Percentiles rank a stretch among this genome's conserved stretches.
These are phyloP conservation scores for Spongispora temasekensis DNA, from an alignment of 1,284 basidiomycete genomes.

Conservation along the genomic window DNA sequence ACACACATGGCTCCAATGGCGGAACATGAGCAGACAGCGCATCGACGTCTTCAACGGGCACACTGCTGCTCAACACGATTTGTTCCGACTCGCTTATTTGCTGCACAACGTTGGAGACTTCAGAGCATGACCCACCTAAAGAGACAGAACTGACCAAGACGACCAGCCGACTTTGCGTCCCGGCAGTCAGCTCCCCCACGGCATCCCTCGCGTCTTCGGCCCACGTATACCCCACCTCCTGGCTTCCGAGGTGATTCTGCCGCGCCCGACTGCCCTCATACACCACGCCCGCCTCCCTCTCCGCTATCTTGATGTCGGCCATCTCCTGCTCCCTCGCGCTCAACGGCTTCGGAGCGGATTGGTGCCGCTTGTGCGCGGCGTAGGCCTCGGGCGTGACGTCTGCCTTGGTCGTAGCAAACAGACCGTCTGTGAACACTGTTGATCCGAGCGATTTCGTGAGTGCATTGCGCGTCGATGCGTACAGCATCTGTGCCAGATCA, in stretches of 20 bases:
- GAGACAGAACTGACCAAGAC: constrained; percentile 50
- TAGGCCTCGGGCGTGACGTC: constrained; percentile 71
- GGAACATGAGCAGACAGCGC: constrained; percentile 53
- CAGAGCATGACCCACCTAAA: too few relatives aligned
- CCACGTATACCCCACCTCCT: constrained; percentile 63
- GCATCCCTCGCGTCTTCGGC: constrained; percentile 62
- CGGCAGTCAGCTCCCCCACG: constrained; percentile 54
- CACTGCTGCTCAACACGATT: constrained; percentile 45
- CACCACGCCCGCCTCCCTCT: constrained; percentile 50
- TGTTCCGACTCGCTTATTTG: constrained; percentile 62
- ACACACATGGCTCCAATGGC: constrained; percentile 51
- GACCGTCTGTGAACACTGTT: constrained; percentile 70
- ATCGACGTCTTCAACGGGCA: constrained; percentile 40
- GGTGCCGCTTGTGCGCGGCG: constrained; percentile 71
- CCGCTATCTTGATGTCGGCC: constrained; percentile 72
- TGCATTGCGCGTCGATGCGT: constrained; percentile 80
- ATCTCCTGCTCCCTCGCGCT: constrained; percentile 81
- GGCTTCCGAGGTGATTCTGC: constrained; percentile 56
- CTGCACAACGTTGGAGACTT: too few relatives aligned
- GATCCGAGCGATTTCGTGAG: constrained; percentile 79
- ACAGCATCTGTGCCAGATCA: constrained; percentile 93
- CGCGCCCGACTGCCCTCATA: constrained; percentile 61
- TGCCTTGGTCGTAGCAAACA: constrained; percentile 80
- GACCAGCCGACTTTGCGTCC: constrained; percentile 55
- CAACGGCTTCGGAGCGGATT: constrained; percentile 76